These are phyloP conservation scores for Zymoseptoria passerinii DNA, from an alignment of 2,329 filamentous ascomycete species.

Conservation along the genomic window DNA sequence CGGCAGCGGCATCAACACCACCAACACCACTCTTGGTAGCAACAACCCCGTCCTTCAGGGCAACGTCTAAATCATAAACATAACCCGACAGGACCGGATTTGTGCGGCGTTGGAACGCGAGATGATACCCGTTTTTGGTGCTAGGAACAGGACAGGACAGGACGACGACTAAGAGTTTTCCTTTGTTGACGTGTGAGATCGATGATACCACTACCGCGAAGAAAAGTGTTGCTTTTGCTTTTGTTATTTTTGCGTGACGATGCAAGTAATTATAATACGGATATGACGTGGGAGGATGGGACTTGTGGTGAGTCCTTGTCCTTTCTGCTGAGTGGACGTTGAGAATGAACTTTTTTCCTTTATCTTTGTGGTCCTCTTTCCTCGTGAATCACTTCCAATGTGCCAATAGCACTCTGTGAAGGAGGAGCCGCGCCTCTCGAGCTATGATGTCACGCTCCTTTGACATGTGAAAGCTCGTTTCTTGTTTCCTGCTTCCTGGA, in stretches of 20 bases:
- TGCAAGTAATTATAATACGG: not conserved
- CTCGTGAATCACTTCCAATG: not conserved
- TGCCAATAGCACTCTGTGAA: not conserved
- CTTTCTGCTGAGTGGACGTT: not conserved
- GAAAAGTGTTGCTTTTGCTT: slow-evolving; percentile 1
- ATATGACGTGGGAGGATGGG: not conserved
- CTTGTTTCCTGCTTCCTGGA: not conserved
- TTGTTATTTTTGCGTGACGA: not conserved
- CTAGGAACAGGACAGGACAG: slow-evolving; percentile 15
- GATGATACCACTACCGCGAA: slow-evolving; percentile 25
- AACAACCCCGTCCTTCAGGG: slow-evolving; percentile 39
- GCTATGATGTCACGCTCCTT: not conserved
- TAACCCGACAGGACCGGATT: slow-evolving; percentile 1
- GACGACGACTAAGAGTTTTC: slow-evolving; percentile 6
- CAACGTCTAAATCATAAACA: slow-evolving; percentile 21
- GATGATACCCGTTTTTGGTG: slow-evolving; percentile 1
- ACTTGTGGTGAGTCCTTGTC: not conserved
- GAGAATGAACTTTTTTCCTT: not conserved
- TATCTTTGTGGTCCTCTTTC: not conserved
- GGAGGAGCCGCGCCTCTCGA: not conserved
- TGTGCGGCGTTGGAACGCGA: not conserved
- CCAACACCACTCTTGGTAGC: slow-evolving; percentile 34
- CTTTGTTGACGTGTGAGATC: slow-evolving; percentile 2
- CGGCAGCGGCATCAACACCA: slow-evolving; percentile 14
- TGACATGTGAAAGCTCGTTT: not conserved